Base-by-base conservation (phyloP, 2,329 filamentous ascomycete genomes). In the Emergomyces africanus region DNA sequence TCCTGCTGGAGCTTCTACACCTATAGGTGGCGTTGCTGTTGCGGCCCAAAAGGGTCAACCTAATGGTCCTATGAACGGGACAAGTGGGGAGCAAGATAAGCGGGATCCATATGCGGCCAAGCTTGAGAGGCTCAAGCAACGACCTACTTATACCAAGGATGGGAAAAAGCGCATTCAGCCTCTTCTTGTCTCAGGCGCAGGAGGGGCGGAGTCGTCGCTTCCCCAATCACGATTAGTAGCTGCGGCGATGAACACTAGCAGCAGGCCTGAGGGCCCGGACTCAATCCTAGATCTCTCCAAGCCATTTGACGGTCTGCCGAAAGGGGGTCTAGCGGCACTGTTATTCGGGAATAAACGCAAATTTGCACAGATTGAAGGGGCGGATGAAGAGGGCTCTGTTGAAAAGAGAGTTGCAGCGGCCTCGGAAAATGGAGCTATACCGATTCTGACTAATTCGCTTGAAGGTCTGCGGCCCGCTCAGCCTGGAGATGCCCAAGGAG, bases 101-200 rank as follows among this genome's bases (percentile, higher is more conserved):
- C 61, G 67, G 15, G 83, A 87, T 65, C 78, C 80, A 12, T 82
- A 81, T 64, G 76, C 78, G 60, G 79, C 77, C 18, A 83, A 83
- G 65, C 71, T 87, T 3, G 84, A 87, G 65, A 81, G 82, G 62
- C 75, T 97, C 63, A 97, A 97, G 73, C 89, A 92, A 62, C 83
- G 94, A 57, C 91, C 97, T 3, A 96, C 92, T 0, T 86, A 96
- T 61, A 95, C 90, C 0, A 97, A 96, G 71, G 92, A 99, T 64
- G 94, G 94, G 35, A 97, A 94, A 75, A 99, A 99, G 76, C 83
- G 94, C 58, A 92, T 99, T 59, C 89, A 90, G 3, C 94, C 94
- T 1, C 79, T 99, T 63, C 79, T 99, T 14, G 89, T 99, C 6
- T 95, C 92, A 0, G 90, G 90, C 0, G 92, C 91, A 9, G 90